Evolutionary conservation across 768 basidiomycete species (phyloP), one percentile per base, ranked within the genome.

Genomic region (Phanerochaete carnosa): DNA sequence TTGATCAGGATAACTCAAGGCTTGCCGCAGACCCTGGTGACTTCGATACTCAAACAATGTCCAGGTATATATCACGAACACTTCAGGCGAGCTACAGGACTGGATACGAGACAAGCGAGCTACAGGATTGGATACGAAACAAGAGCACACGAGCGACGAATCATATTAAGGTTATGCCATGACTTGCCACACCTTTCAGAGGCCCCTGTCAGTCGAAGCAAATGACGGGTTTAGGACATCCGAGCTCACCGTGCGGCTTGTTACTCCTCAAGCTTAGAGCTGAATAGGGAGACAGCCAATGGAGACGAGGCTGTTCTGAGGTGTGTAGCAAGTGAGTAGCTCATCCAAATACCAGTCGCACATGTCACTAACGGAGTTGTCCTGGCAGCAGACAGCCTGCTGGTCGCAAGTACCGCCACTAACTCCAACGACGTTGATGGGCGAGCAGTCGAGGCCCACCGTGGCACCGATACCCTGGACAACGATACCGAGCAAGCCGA

Each of bases 371-470:
- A 50, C 7, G 50, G 23, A 29, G 63, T 70, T 70, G 59, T 66
- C 49, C 55, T 65, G 25, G 65, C 69, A 70, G 64, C 69, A 70
- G 49, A 70, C 64, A 23, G 63, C 39, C 2, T 33, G 6, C 13
- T 49, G 26, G 9, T 26, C 28, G 63, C 68, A 69, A 15, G 13
- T 28, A 55, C 61, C 61, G 25, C 57, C 45, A 2, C 37, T 57
- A 6, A 60, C 56, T 15, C 64, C 67, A 28, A 68, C 45, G 53
- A 64, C 55, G 23, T 25, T 49, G 61, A 71, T 67, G 29, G 69
- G 69, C 22, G 53, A 58, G 65, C 70, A 71, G 45, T 43, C 33
- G 35, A 68, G 5, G 15, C 67, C 70, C 39, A 70, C 30, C 16
- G 63, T 28, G 33, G 39, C 67, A 28, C 64, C 62, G 32, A 67